Evolutionary conservation across 305 asterid species (phyloP).

Genomic region (Fraxinus ornus): DNA sequence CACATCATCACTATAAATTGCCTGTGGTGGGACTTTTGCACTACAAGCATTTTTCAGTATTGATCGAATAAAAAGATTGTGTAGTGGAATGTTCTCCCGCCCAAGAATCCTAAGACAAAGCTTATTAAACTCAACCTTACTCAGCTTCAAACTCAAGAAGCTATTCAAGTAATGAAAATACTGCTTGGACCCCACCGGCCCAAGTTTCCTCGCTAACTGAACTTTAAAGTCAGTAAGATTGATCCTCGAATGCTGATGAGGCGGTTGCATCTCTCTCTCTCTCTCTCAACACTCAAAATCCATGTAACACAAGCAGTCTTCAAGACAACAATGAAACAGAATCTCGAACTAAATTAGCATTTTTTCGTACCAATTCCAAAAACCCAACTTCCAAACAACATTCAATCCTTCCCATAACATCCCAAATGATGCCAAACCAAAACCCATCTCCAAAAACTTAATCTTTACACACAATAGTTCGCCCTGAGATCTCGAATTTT

Average conservation of each 20-base stretch:
- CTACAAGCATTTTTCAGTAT: conserved; percentile 65
- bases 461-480: conserved; percentile 26
- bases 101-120: conserved; percentile 70
- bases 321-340: conserved; percentile 30
- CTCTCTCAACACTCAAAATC: conserved; percentile 42
- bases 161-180: conserved; percentile 69
- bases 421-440: conserved; percentile 41
- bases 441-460: conserved; percentile 51
- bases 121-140: conserved; percentile 72
- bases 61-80: conserved; percentile 74
- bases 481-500: conserved; percentile 56
- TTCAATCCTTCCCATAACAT: conserved; percentile 37
- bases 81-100: conserved; percentile 72
- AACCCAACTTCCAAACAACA: conserved; percentile 43
- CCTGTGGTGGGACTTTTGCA: conserved; percentile 59
- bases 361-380: conserved; percentile 12
- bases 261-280: conserved; percentile 63
- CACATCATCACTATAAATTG: conserved; percentile 36
- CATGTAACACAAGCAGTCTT: conserved; percentile 39
- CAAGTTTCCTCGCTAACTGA: conserved; percentile 69
- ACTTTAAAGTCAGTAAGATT: conserved; percentile 74
- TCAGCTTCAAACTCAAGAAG: conserved; percentile 68
- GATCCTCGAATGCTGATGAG: conserved; percentile 70
- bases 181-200: conserved; percentile 72
- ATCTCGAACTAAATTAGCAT: conserved; percentile 56